Conservation (phyloP, 2,329 filamentous ascomycete species). For the Ceratocystis papillata region DNA sequence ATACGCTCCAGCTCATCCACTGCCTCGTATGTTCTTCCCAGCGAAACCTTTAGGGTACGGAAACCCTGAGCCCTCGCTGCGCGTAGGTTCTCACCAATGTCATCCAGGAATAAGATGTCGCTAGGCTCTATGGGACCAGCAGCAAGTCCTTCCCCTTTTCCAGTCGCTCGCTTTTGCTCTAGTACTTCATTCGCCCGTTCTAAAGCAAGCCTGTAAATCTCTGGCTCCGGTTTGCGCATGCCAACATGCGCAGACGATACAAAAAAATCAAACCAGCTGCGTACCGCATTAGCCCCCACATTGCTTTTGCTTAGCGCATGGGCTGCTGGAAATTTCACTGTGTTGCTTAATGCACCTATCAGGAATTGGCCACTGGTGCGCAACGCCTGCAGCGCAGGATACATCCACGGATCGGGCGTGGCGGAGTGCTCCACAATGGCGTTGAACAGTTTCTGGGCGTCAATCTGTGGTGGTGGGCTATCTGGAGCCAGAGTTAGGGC, state of each 20-base stretch:
- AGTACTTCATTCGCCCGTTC: conserved; percentile 54
- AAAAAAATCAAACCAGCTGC: conserved; percentile 70
- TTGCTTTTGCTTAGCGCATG: conserved; percentile 52
- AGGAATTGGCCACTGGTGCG: conserved; percentile 54
- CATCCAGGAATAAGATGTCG: conserved; percentile 80
- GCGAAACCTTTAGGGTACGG: conserved; percentile 69
- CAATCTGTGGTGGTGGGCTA: conserved; percentile 57
- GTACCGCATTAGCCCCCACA: conserved; percentile 46
- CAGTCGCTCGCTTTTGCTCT: conserved; percentile 26
- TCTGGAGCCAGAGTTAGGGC: neutral
- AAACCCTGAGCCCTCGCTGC: conserved; percentile 64
- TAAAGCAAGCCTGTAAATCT: conserved; percentile 68
- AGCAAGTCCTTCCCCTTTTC: conserved; percentile 27
- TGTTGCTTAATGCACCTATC: conserved; percentile 80
- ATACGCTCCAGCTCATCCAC: conserved; percentile 68
- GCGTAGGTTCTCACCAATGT: conserved; percentile 89
- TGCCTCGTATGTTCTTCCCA: conserved; percentile 69
- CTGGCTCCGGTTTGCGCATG: conserved; percentile 73
- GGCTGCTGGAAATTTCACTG: conserved; percentile 68
- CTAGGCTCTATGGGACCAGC: conserved; percentile 41
- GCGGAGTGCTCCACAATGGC: conserved; percentile 74
- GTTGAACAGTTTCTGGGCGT: conserved; percentile 73
- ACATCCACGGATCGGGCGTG: conserved; percentile 75
- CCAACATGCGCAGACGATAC: conserved; percentile 78
- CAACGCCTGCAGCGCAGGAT: conserved; percentile 63